Conservation (phyloP, 768 basidiomycete genomes). For the Panaeolus cyanescens region DNA sequence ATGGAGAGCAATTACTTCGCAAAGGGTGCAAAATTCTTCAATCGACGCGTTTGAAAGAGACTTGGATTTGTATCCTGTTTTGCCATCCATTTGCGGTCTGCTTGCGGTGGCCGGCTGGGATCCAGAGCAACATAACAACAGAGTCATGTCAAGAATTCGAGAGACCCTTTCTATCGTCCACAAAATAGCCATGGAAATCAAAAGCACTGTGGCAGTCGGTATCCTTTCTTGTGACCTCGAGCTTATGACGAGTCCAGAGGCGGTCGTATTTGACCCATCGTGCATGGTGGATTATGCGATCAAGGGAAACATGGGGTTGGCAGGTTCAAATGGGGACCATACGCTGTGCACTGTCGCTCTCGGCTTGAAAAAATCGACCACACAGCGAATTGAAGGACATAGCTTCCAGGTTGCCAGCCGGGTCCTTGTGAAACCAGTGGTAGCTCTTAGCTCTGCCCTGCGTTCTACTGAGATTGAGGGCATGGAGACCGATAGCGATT, state of each 20-base stretch:
- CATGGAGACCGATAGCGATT: too few species aligned
- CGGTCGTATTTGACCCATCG: constrained; percentile 11
- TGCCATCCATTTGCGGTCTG: constrained; percentile 2
- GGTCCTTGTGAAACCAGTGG: too few species aligned
- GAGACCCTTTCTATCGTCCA: constrained; percentile 15
- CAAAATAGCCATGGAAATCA: constrained; percentile 15
- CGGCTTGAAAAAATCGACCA: background rate
- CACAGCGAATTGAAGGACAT: too few species aligned
- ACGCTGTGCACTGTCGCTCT: background rate
- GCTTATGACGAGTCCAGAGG: constrained; percentile 9
- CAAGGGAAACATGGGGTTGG: background rate
- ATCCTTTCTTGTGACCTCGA: constrained; percentile 26
- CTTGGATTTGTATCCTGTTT: background rate
- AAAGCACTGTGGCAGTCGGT: constrained; percentile 18
- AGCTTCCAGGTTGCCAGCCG: too few species aligned
- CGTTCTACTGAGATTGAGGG: too few species aligned
- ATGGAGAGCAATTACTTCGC: constrained; percentile 51
- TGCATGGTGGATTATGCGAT: constrained; percentile 17
- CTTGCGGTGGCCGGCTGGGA: constrained; percentile 16
- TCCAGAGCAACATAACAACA: constrained; percentile 8
- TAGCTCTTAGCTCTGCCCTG: too few species aligned
- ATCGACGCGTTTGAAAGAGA: background rate
- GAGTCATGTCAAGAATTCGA: constrained; percentile 13
- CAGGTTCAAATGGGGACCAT: background rate
- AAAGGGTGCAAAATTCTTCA: constrained; percentile 3